Evolutionary conservation across 148 eudicot genomes (phyloP).

Genomic region (Mesembryanthemum crystallinum): DNA sequence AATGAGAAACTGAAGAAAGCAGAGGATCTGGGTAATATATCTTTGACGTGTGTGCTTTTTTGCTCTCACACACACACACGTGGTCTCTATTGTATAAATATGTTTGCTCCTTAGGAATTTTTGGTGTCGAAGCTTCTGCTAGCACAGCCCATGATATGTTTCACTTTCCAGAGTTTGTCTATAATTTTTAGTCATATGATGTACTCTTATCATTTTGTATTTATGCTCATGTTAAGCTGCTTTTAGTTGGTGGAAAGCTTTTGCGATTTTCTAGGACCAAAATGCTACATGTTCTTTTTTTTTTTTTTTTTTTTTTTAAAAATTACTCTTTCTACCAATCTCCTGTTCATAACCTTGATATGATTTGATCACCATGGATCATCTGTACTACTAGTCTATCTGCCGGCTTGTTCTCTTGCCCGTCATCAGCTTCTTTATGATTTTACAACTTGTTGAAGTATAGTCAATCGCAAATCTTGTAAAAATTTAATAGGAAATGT

Average conservation of each 20-base stretch:
- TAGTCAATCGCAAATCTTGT: background rate
- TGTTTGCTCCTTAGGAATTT: background rate
- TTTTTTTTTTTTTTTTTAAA: background rate
- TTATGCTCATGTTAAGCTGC: background rate
- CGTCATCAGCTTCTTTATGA: background rate
- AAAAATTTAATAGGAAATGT: no score
- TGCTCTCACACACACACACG: no score
- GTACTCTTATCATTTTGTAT: background rate
- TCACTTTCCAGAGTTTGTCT: background rate
- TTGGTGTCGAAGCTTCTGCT: no score
- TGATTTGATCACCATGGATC: background rate
- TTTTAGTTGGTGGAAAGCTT: background rate
- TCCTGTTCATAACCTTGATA: background rate
- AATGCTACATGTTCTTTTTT: background rate
- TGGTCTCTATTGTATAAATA: background rate
- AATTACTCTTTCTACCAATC: background rate
- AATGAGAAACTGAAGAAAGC: constrained; percentile 97
- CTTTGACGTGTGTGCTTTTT: background rate
- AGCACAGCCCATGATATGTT: background rate
- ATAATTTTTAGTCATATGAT: background rate
- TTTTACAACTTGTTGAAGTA: background rate
- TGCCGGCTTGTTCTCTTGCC: background rate
- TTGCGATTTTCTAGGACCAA: background rate
- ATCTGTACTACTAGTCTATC: background rate
- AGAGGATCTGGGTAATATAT: constrained; percentile 75